These are phyloP conservation scores for Inga laurina DNA, from an alignment of 306 rosid species.

Conservation along the genomic window DNA sequence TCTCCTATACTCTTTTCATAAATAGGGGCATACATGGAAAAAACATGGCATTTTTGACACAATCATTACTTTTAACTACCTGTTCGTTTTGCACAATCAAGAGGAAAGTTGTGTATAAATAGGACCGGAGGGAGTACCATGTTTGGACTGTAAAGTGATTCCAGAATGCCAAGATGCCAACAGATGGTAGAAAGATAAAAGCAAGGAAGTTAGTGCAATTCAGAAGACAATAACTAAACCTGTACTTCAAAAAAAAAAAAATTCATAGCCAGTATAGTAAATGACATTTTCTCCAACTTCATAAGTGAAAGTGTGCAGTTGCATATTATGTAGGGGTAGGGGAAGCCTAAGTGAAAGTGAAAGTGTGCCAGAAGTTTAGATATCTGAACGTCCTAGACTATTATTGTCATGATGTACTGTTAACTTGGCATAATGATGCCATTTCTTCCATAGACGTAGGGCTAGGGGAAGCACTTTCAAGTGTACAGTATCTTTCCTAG, in stretches of 20 bases:
- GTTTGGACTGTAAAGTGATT: slow-evolving; percentile 71
- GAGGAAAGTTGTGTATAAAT: no score
- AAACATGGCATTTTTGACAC: no score
- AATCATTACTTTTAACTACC: no score
- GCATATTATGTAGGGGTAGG: no score
- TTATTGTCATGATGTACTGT: background rate
- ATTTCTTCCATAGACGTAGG: slow-evolving; percentile 10
- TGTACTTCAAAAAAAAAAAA: background rate
- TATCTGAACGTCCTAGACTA: slow-evolving; percentile 18
- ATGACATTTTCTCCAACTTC: slow-evolving; percentile 23
- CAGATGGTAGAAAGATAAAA: slow-evolving; percentile 22
- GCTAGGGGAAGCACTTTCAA: background rate
- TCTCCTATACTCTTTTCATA: no score
- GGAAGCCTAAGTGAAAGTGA: no score
- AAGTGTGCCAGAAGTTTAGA: background rate
- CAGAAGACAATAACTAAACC: slow-evolving; percentile 13
- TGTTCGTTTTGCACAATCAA: no score
- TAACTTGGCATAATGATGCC: background rate
- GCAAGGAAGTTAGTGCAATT: slow-evolving; percentile 44
- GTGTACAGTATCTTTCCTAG: background rate
- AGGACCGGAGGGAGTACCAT: no score
- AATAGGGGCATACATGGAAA: no score
- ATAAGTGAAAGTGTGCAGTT: no score
- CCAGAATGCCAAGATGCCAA: slow-evolving; percentile 34
- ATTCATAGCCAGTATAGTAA: slow-evolving; percentile 16